Conservation (phyloP, 768 basidiomycete species). For the Termitomyces sp. region DNA sequence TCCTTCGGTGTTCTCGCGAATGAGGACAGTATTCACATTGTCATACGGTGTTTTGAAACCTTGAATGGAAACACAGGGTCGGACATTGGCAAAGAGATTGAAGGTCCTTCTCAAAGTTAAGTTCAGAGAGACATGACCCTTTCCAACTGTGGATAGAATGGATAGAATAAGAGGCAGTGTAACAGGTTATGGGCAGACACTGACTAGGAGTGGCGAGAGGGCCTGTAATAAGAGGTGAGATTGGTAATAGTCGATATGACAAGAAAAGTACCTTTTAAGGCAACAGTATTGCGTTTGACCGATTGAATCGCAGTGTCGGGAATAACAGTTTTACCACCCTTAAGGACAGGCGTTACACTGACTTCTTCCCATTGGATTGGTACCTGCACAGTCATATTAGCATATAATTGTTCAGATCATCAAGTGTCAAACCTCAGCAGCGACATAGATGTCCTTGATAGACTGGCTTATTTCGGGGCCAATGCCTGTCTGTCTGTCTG, state of each 20-base stretch:
- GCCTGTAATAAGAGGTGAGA: constrained; percentile 36
- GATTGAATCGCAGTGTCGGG: constrained; percentile 87
- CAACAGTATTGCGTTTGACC: constrained; percentile 96
- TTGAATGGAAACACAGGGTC: constrained; percentile 92
- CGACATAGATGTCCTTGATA: constrained; percentile 87
- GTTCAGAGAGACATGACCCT: constrained; percentile 98
- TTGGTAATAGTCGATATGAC: background rate
- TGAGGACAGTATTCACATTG: constrained; percentile 95
- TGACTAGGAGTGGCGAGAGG: constrained; percentile 95
- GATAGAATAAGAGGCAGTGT: constrained; percentile 2
- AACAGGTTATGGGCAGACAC: constrained; percentile 22
- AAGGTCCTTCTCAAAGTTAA: constrained; percentile 95
- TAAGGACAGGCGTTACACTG: constrained; percentile 88
- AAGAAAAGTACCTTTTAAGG: constrained; percentile 74
- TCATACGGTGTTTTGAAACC: constrained; percentile 99
- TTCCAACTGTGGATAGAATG: constrained; percentile 62
- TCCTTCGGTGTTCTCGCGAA: constrained; percentile 99
- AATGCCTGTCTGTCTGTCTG: constrained; percentile 58
- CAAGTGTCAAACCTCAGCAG: constrained; percentile 60
- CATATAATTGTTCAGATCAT: background rate
- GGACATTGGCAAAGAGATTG: constrained; percentile 97
- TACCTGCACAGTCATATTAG: constrained; percentile 48
- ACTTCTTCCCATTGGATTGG: constrained; percentile 99
- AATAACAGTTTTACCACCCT: constrained; percentile 95
- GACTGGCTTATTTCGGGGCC: constrained; percentile 98